Conservation (phyloP, 352 stramenopile species). For the Pythium volutum region DNA sequence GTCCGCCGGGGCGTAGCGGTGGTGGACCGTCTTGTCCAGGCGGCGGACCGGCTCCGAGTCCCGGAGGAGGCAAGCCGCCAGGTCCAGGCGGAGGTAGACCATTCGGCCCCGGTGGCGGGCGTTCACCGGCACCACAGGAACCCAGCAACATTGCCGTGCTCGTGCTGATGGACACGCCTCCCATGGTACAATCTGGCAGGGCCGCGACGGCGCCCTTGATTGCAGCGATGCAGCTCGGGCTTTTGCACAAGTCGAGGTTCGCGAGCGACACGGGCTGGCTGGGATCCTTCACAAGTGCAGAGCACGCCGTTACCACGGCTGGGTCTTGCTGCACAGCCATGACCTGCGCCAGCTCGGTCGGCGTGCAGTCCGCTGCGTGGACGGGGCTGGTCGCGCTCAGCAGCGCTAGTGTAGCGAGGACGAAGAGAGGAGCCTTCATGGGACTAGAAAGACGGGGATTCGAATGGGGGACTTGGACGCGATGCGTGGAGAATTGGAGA, state of each 20-base stretch:
- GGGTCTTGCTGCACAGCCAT: constrained; percentile 4
- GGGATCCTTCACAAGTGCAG: constrained; percentile 3
- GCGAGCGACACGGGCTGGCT: constrained; percentile 4
- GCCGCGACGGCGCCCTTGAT: constrained; percentile 6
- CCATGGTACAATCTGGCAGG: constrained; percentile 14
- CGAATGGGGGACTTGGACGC: not conserved
- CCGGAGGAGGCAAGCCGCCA: constrained; percentile 3
- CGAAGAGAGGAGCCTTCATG: constrained; percentile 2
- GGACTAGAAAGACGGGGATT: not conserved
- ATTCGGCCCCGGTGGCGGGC: not conserved
- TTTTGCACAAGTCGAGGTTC: constrained; percentile 18
- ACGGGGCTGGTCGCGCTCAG: not conserved
- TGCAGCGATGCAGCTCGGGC: not conserved
- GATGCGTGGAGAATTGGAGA: not conserved
- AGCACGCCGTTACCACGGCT: not conserved
- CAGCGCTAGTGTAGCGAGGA: not conserved
- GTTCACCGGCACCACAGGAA: not conserved
- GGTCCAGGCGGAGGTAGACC: not conserved
- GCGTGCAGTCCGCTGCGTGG: constrained; percentile 1
- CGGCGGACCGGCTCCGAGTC: not conserved
- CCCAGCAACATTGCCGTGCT: not conserved
- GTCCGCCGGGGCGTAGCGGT: not conserved
- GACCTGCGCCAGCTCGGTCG: not conserved
- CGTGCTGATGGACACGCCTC: constrained; percentile 6
- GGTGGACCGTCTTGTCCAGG: not conserved